These are phyloP conservation scores for Sarocladium strictum DNA, from an alignment of 2,329 filamentous ascomycete genomes.

Conservation along the genomic window DNA sequence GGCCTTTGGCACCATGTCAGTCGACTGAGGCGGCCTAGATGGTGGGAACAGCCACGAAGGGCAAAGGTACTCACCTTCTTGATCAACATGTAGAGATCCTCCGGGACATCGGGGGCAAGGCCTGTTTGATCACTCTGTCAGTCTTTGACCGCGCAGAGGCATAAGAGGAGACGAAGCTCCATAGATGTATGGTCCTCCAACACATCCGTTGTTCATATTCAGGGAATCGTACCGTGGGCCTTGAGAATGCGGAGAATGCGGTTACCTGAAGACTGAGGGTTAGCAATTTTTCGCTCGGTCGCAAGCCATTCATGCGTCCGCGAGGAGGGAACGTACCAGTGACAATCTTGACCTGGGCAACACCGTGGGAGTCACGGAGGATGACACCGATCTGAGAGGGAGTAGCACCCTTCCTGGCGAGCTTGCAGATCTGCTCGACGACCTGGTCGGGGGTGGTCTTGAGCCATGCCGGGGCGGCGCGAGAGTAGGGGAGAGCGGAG, in stretches of 20 bases:
- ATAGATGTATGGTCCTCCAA: conserved; percentile 21
- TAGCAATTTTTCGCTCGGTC: conserved; percentile 23
- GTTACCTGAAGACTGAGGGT: conserved; percentile 64
- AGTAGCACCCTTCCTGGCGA: conserved; percentile 97
- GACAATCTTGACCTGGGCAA: conserved; percentile 96
- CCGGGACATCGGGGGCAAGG: conserved; percentile 96
- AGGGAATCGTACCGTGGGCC: conserved; percentile 76
- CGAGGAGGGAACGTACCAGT: conserved; percentile 65
- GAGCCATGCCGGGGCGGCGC: conserved; percentile 87
- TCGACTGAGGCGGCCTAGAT: not conserved
- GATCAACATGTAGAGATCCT: conserved; percentile 99
- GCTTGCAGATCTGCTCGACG: conserved; percentile 98
- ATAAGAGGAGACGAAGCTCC: conserved; percentile 26
- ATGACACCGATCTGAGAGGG: conserved; percentile 99
- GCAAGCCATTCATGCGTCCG: not conserved
- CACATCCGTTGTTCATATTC: conserved; percentile 21
- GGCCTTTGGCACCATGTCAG: conserved; percentile 48
- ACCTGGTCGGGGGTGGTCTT: conserved; percentile 99
- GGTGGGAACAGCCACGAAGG: not conserved
- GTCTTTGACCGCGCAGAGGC: conserved; percentile 87
- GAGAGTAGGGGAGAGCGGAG: conserved; percentile 95
- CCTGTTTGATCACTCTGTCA: conserved; percentile 92
- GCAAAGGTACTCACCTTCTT: conserved; percentile 80
- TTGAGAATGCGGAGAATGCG: conserved; percentile 99
- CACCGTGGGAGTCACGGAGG: conserved; percentile 94